Evolutionary conservation across 2,329 filamentous ascomycete genomes (phyloP), one percentile per base, ranked within the genome.

Genomic region (Aspergillus arachidicola): DNA sequence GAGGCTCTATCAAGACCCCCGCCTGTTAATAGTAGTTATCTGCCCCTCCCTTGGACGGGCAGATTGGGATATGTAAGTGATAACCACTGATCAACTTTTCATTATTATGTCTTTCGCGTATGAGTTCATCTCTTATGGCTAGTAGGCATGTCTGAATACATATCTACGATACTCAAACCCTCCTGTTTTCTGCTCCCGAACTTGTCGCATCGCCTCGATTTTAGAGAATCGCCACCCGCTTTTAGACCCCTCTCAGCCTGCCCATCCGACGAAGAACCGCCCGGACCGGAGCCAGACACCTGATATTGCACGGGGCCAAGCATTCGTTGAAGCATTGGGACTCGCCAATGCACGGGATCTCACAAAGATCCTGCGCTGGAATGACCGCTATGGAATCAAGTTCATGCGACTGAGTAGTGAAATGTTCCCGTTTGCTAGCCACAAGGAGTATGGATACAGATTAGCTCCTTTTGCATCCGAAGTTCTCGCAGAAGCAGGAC

Each of bases 341-440:
- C 76, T 97, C 12, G 87, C 91, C 19, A 98, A 98, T 76, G 91
- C 91, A 1, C 85, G 87, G 46, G 94, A 98, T 70, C 87, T 97
- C 36, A 80, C 85, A 62, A 96, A 96, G 77, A 92, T 97, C 87
- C 73, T 97, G 10, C 86, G 88, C 1, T 98, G 94, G 94, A 97
- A 98, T 73, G 90, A 96, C 67, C 91, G 88, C 69, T 97, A 94
- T 68, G 89, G 90, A 45, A 98, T 98, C 78, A 94, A 89, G 69
- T 97, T 98, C 76, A 87, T 98, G 86, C 87, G 94, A 1, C 82
- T 98, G 23, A 96, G 92, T 69, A 96, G 92, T 60, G 94, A 97
- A 70, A 97, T 97, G 91, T 98, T 98, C 68, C 94, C 94, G 0
- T 97, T 97, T 75, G 94, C 94, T 1, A 96, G 92, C 67, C 94